These are phyloP conservation scores for Fusarium pilosicola DNA, from an alignment of 2,329 filamentous ascomycete genomes.

Conservation along the genomic window DNA sequence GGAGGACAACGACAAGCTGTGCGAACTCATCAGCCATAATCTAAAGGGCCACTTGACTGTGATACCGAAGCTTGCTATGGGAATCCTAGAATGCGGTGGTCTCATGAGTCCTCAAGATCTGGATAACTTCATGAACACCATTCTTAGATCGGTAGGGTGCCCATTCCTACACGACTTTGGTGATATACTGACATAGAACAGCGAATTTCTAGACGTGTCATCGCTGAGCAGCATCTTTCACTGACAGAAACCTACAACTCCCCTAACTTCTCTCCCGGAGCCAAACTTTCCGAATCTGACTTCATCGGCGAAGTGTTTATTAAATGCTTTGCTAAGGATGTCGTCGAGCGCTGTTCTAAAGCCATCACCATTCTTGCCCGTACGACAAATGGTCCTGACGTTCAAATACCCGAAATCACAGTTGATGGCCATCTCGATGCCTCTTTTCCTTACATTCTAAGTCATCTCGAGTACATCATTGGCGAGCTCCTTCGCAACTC, in stretches of 20 bases:
- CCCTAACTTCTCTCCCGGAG: conserved; percentile 86
- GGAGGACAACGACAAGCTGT: conserved; percentile 90
- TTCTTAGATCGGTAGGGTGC: conserved; percentile 81
- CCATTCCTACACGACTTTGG: not conserved
- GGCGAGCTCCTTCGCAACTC: conserved; percentile 95
- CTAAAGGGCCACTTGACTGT: conserved; percentile 90
- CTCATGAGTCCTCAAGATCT: conserved; percentile 83
- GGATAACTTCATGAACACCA: conserved; percentile 94
- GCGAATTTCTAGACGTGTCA: conserved; percentile 94
- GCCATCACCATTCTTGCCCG: conserved; percentile 79
- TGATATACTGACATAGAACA: conserved; percentile 48
- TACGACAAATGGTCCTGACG: conserved; percentile 76
- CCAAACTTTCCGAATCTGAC: conserved; percentile 77
- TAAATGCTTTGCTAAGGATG: conserved; percentile 89
- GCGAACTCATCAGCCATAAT: conserved; percentile 80
- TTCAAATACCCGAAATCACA: conserved; percentile 80
- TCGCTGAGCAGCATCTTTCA: conserved; percentile 96
- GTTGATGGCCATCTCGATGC: conserved; percentile 87
- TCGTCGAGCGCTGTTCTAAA: conserved; percentile 83
- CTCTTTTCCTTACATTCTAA: conserved; percentile 95
- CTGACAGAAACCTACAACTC: conserved; percentile 94
- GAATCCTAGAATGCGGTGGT: conserved; percentile 88
- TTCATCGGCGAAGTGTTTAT: conserved; percentile 97
- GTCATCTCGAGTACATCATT: conserved; percentile 96
- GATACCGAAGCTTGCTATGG: conserved; percentile 94